Evolutionary conservation across 176 grass and related monocot species (phyloP).

Genomic region (Rhynchospora tenuis): DNA sequence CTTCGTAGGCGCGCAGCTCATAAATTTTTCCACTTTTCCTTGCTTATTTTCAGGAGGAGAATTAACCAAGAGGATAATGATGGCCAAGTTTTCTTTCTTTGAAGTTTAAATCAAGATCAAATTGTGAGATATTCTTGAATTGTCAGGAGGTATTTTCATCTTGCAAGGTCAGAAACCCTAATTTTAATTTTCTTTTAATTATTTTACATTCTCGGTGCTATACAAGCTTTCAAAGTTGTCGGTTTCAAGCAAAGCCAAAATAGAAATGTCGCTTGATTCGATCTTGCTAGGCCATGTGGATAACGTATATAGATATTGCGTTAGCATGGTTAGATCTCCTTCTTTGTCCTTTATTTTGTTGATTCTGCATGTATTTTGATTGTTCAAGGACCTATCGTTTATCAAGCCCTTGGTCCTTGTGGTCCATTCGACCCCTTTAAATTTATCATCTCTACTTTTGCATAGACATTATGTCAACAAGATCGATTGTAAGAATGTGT

Average conservation of each 20-base stretch:
- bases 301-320: background rate
- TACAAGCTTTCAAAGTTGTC: background rate
- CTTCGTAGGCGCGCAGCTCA: background rate
- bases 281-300: background rate
- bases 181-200: background rate
- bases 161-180: conserved; percentile 1
- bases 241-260: background rate
- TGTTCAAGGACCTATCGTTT: background rate
- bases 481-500: background rate
- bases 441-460: background rate
- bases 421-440: background rate
- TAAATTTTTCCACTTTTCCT: background rate
- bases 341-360: background rate
- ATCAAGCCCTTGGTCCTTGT: background rate
- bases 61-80: background rate
- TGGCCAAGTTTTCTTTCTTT: background rate
- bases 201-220: background rate
- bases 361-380: background rate
- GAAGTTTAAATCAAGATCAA: background rate
- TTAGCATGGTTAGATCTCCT: background rate
- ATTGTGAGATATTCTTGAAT: background rate
- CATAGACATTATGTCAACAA: background rate
- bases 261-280: background rate
- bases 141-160: background rate
- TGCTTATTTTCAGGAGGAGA: background rate